Base-by-base conservation (phyloP, 768 basidiomycete genomes). In the Fomitopsis serialis region DNA sequence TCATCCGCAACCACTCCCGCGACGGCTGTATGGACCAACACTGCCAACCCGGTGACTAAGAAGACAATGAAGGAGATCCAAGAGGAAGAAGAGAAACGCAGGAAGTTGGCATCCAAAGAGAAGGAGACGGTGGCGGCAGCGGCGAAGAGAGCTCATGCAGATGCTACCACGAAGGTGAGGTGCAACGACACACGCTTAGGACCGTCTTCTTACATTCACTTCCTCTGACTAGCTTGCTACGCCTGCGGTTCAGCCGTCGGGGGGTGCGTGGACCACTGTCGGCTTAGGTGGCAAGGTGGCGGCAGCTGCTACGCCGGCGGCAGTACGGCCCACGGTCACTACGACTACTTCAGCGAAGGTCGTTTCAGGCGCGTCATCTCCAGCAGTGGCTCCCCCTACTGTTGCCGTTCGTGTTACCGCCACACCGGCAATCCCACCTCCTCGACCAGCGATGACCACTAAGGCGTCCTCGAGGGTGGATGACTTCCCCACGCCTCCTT, bases 41-140 rank as follows among this genome's bases (percentile, higher is more conserved):
- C 79, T 15, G 71, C 70, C 23, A 85, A 83, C 63, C 68, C 77
- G 7, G 66, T 74, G 2, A 66, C 78, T 7, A 95, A 92, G 76
- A 97, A 93, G 77, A 90, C 91, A 1, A 87, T 99, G 86, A 98
- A 96, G 74, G 94, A 99, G 74, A 99, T 99, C 37, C 92, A 96
- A 65, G 96, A 98, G 69, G 97, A 99, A 62, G 97, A 99, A 65
- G 92, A 96, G 69, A 80, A 74, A 58, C 79, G 87, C 57, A 94
- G 92, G 76, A 89, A 85, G 69, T 58, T 61, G 25, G 75, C 75
- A 0, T 70, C 73, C 7, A 86, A 85, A 67, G 83, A 89, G 58
- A 82, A 76, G 50, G 74, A 73, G 53, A 63, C 74, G 50, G 78
- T 78, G 9, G 71, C 80, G 12, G 74, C 78, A 21, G 77, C 78